A percentile compares a stretch with the other conserved stretches of the same genome.
Conservation (phyloP, 768 basidiomycete species). For the Tylopilus balloui region DNA sequence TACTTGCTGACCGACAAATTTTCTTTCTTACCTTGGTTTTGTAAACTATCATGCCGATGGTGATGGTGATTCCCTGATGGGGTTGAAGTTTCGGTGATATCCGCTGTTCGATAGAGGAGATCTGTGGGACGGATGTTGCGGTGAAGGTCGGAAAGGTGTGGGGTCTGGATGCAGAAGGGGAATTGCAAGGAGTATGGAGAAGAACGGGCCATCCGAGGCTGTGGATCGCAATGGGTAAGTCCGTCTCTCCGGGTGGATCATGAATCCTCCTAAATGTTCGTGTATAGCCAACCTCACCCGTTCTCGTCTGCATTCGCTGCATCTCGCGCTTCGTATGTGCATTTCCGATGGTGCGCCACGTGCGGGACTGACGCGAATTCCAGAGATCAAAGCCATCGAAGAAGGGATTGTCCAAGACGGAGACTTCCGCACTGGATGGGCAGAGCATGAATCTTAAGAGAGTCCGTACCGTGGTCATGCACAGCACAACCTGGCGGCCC, state of each 20-base stretch:
- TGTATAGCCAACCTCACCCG: constrained; percentile 19
- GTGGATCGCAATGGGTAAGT: constrained; percentile 27
- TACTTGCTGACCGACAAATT: not conserved
- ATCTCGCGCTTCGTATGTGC: constrained; percentile 29
- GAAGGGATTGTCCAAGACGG: constrained; percentile 19
- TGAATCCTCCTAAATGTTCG: not conserved
- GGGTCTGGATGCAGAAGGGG: constrained; percentile 65
- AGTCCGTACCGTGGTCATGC: not conserved
- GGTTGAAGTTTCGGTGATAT: constrained; percentile 43
- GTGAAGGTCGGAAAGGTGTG: constrained; percentile 50
- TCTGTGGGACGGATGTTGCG: constrained; percentile 46
- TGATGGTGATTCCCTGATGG: not conserved
- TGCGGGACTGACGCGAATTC: constrained; percentile 1
- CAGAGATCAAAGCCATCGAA: constrained; percentile 32
- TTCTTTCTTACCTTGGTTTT: not conserved
- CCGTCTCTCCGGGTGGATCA: not conserved
- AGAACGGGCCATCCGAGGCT: constrained; percentile 34
- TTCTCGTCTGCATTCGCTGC: constrained; percentile 27
- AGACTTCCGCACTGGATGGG: constrained; percentile 8
- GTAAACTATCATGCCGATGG: not conserved
- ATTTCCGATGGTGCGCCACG: not conserved
- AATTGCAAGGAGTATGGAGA: constrained; percentile 43
- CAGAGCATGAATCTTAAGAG: not conserved
- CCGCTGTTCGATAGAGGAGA: constrained; percentile 33
- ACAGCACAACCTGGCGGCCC: not conserved